Evolutionary conservation across 2,329 filamentous ascomycete species (phyloP).

Genomic region (Fusarium palustre): DNA sequence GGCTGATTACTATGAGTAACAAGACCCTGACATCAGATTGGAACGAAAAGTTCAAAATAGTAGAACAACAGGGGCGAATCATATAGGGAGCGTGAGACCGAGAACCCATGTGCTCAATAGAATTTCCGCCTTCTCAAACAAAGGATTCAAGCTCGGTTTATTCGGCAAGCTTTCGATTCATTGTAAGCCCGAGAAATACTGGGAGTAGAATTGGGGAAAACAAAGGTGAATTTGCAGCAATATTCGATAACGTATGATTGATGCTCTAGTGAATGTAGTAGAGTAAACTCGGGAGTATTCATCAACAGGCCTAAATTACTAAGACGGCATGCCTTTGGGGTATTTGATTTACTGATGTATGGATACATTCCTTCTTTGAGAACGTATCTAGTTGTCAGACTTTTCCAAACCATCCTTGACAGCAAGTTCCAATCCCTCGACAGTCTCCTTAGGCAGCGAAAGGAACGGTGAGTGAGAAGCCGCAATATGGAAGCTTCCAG

Average conservation of each 20-base stretch:
- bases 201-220: not conserved
- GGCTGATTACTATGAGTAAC: not conserved
- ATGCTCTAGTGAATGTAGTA: no score
- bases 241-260: no score
- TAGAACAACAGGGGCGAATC: no score
- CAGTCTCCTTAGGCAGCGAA: not conserved
- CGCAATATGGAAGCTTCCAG: not conserved
- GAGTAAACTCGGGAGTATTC: not conserved
- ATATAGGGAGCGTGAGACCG: not conserved
- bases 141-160: not conserved
- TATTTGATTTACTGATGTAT: not conserved
- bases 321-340: not conserved
- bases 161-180: not conserved
- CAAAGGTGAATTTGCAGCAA: not conserved
- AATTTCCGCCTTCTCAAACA: not conserved
- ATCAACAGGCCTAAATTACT: not conserved
- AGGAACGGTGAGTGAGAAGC: conserved; percentile 19
- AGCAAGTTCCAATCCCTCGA: conserved; percentile 9
- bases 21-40: not conserved
- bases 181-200: not conserved
- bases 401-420: conserved; percentile 11
- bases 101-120: not conserved
- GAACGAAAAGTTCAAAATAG: no score
- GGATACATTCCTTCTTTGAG: not conserved
- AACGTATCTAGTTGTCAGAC: not conserved